A percentile compares a stretch with the other conserved stretches of the same genome.
Evolutionary conservation across 2,329 filamentous ascomycete genomes (phyloP).

Genomic region (Fusarium goolgardi): DNA sequence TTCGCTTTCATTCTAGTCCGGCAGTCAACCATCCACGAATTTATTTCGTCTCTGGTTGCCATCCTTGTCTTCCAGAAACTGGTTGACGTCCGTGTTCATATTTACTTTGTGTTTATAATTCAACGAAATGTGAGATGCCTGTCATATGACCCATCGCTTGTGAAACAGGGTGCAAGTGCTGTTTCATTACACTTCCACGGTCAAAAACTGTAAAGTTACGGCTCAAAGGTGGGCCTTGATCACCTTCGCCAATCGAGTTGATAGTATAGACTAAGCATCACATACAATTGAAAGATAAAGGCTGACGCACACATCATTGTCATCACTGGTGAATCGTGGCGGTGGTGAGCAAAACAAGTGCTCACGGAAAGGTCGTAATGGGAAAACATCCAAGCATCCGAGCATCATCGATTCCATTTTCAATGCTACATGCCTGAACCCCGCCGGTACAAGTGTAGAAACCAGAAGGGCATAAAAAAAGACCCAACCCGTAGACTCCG

Average conservation of each 20-base stretch:
- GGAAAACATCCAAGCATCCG: constrained; percentile 47
- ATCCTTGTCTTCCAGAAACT: neutral
- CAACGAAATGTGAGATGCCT: neutral
- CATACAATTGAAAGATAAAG: constrained; percentile 4
- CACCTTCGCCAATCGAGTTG: neutral
- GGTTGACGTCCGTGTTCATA: neutral
- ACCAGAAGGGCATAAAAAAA: constrained; percentile 60
- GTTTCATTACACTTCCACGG: neutral
- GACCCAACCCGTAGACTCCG: constrained; percentile 70
- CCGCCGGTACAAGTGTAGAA: constrained; percentile 63
- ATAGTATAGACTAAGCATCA: neutral
- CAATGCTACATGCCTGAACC: constrained; percentile 69
- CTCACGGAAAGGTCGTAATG: constrained; percentile 37
- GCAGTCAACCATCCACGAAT: neutral
- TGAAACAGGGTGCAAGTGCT: too few relatives aligned
- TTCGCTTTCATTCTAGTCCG: constrained; percentile 5
- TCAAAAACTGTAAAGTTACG: neutral
- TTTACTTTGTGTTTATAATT: neutral
- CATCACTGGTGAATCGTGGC: constrained; percentile 25
- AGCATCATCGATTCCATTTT: constrained; percentile 66
- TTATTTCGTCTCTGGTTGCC: neutral
- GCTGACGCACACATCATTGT: constrained; percentile 39
- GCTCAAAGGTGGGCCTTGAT: neutral
- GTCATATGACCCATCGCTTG: neutral
- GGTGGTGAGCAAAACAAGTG: constrained; percentile 25